Conservation (phyloP, 257 asterid species). For the Craterostigma plantagineum region DNA sequence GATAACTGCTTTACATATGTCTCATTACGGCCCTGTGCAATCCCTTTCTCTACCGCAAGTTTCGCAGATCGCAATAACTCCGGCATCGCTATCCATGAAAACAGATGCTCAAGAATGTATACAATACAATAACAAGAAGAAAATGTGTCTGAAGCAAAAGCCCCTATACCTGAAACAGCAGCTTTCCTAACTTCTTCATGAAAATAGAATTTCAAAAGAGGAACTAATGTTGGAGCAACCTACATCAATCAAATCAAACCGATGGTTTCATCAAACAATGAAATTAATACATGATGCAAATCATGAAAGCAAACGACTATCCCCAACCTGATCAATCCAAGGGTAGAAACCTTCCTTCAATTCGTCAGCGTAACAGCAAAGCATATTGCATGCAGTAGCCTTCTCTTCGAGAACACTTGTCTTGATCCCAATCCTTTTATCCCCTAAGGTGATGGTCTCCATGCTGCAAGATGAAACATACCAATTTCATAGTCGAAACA, state of each 20-base stretch:
- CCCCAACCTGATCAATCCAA: slow-evolving; percentile 93
- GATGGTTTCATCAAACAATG: slow-evolving; percentile 1
- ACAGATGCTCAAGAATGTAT: not conserved
- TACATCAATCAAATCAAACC: slow-evolving; percentile 14
- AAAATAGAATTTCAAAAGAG: slow-evolving; percentile 77
- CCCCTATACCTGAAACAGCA: slow-evolving; percentile 75
- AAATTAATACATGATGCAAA: not conserved
- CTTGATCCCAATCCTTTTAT: slow-evolving; percentile 87
- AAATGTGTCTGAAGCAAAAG: slow-evolving; percentile 5
- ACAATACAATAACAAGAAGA: not conserved
- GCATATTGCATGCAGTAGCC: slow-evolving; percentile 97
- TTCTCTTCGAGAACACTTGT: slow-evolving; percentile 93
- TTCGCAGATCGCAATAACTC: slow-evolving; percentile 83
- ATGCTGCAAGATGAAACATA: slow-evolving; percentile 37
- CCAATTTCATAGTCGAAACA: not conserved
- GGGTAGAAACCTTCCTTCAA: slow-evolving; percentile 95
- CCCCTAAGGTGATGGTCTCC: slow-evolving; percentile 94
- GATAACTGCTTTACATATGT: slow-evolving; percentile 61
- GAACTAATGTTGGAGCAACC: slow-evolving; percentile 88
- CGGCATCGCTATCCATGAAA: slow-evolving; percentile 56
- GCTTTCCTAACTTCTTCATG: slow-evolving; percentile 98
- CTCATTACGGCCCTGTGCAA: slow-evolving; percentile 56
- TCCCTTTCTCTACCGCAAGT: slow-evolving; percentile 81
- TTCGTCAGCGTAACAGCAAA: slow-evolving; percentile 96
- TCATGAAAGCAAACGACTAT: slow-evolving; percentile 1